phyloP scores from a whole-genome alignment of 31 red algal species.

The Endocladia muricata region DNA sequence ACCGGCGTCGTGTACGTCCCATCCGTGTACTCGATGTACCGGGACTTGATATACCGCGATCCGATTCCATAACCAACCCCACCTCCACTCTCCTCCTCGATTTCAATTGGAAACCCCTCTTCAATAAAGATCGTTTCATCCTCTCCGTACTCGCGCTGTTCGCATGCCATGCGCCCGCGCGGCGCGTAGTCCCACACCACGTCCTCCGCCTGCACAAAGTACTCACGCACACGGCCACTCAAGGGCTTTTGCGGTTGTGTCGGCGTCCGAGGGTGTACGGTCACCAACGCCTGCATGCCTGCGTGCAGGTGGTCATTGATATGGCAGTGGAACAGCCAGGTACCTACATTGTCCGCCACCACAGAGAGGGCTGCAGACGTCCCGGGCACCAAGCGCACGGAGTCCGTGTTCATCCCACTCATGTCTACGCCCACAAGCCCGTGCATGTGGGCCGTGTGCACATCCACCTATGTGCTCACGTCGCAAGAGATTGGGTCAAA shows the following conservation, averaged over 20 bases:
- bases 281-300: constrained; percentile 29
- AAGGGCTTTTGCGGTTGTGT: neutral
- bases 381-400: constrained; percentile 26
- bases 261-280: constrained; percentile 22
- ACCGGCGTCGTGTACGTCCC: constrained; percentile 14
- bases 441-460: constrained; percentile 47
- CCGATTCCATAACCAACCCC: constrained; percentile 20
- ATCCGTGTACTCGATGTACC: constrained; percentile 47
- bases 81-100: neutral
- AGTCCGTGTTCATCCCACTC: constrained; percentile 24
- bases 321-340: constrained; percentile 45
- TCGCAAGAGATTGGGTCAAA: no score
- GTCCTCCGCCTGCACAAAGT: constrained; percentile 38
- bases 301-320: constrained; percentile 34
- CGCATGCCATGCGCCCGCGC: constrained; percentile 12
- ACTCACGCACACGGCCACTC: constrained; percentile 1
- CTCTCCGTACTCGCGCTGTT: neutral
- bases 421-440: constrained; percentile 24
- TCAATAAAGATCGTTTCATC: constrained; percentile 25
- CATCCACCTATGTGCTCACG: no score
- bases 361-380: constrained; percentile 5
- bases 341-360: constrained; percentile 27
- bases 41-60: constrained; percentile 26
- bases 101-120: constrained; percentile 1
- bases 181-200: constrained; percentile 47